Percentiles rank a stretch among this genome's conserved stretches.
Evolutionary conservation across 345 rosid genomes (phyloP).

Genomic region (Eucalyptus regnans): DNA sequence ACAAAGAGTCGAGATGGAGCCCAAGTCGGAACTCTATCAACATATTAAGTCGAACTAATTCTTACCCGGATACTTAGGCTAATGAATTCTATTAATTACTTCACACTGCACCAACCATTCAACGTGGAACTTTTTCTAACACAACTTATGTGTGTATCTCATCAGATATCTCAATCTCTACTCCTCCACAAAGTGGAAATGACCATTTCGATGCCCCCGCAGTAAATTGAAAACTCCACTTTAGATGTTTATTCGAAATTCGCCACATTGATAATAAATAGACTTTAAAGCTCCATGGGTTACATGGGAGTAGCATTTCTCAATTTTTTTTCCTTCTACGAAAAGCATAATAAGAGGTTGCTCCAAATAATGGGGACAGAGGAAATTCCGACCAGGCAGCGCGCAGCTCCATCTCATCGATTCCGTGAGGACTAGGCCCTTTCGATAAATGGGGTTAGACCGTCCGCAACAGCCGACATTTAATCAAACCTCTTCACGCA

Average conservation of each 20-base stretch:
- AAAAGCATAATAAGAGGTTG: neutral
- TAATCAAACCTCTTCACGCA: neutral
- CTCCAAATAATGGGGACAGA: neutral
- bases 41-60: rapidly evolving
- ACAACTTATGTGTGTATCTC: rapidly evolving
- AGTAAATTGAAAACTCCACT: neutral
- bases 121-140: rapidly evolving
- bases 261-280: neutral
- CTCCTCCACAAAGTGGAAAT: neutral
- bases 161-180: neutral
- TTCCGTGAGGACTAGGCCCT: neutral
- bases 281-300: neutral
- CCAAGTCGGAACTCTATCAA: neutral
- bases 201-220: neutral
- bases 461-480: neutral
- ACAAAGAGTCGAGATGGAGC: neutral
- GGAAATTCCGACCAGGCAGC: neutral
- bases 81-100: rapidly evolving
- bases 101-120: rapidly evolving
- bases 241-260: neutral
- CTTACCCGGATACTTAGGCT: neutral
- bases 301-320: neutral
- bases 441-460: neutral
- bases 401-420: neutral
- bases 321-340: neutral